Evolutionary conservation across 2,329 filamentous ascomycete species (phyloP).

Genomic region (Cadophora malorum): DNA sequence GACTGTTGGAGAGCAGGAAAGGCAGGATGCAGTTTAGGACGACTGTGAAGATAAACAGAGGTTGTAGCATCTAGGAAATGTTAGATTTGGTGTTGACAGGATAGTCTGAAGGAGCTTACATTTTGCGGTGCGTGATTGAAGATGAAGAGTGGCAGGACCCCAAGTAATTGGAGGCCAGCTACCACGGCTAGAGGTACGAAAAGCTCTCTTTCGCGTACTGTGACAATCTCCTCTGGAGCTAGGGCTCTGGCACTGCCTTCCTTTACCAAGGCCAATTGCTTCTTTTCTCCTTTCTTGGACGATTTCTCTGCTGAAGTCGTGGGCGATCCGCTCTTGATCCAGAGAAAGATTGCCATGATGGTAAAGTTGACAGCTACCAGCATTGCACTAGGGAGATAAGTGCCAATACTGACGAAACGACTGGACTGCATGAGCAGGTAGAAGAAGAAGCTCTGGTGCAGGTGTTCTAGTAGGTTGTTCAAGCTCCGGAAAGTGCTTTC

Average conservation of each 20-base stretch:
- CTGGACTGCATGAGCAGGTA: constrained; percentile 92
- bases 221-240: constrained; percentile 34
- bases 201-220: constrained; percentile 57
- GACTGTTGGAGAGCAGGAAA: constrained; percentile 58
- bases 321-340: constrained; percentile 79
- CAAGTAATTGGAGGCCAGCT: constrained; percentile 74
- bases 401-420: constrained; percentile 96
- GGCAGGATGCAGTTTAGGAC: constrained; percentile 63
- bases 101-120: constrained; percentile 52
- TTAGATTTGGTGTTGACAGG: not conserved
- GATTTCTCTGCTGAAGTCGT: constrained; percentile 21
- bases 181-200: constrained; percentile 79
- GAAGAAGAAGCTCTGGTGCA: constrained; percentile 99
- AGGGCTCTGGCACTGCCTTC: constrained; percentile 36
- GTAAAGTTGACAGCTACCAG: constrained; percentile 92
- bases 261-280: constrained; percentile 39
- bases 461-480: constrained; percentile 94
- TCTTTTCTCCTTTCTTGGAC: constrained; percentile 46
- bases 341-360: constrained; percentile 93
- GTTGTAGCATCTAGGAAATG: constrained; percentile 59
- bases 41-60: constrained; percentile 65
- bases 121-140: constrained; percentile 76
- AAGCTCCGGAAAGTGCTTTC: constrained; percentile 92
- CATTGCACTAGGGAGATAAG: constrained; percentile 98
- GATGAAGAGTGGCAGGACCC: constrained; percentile 81